phyloP scores from a whole-genome alignment of 805 yeast species.

The Yamadazyma scolyti region DNA sequence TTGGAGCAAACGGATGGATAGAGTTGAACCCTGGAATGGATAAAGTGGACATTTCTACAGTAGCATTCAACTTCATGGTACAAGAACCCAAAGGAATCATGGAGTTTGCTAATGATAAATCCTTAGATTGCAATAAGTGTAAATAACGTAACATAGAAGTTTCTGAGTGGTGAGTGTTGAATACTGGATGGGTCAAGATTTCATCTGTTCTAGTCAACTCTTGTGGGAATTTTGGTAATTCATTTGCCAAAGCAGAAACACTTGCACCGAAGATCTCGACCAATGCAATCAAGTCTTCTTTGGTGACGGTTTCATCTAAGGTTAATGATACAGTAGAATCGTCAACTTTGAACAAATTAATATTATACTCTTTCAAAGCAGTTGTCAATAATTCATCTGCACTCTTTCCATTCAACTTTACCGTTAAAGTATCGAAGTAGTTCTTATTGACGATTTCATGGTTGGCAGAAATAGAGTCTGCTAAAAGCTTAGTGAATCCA shows the following conservation, averaged over 20 bases:
- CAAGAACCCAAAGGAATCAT: slow-evolving; percentile 98
- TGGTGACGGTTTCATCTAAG: slow-evolving; percentile 83
- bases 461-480: slow-evolving; percentile 44
- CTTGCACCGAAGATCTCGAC: slow-evolving; percentile 9
- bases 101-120: slow-evolving; percentile 88
- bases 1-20: slow-evolving; percentile 91
- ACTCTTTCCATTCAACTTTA: slow-evolving; percentile 47
- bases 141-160: slow-evolving; percentile 92
- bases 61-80: slow-evolving; percentile 95
- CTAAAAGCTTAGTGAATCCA: slow-evolving; percentile 70
- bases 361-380: slow-evolving; percentile 61
- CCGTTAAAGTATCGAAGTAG: slow-evolving; percentile 87
- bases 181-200: slow-evolving; percentile 69
- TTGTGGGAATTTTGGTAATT: slow-evolving; percentile 36
- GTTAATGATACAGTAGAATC: slow-evolving; percentile 65
- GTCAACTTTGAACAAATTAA: slow-evolving; percentile 72
- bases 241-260: slow-evolving; percentile 6
- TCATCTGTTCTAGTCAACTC: slow-evolving; percentile 53
- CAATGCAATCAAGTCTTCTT: slow-evolving; percentile 56
- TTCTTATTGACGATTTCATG: slow-evolving; percentile 54
- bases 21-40: slow-evolving; percentile 91
- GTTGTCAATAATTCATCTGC: slow-evolving; percentile 53
- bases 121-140: slow-evolving; percentile 78
- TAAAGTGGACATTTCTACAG: slow-evolving; percentile 91
- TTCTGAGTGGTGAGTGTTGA: slow-evolving; percentile 87